These are phyloP conservation scores for Solanum dulcamara DNA, from an alignment of 257 asterid species.

Conservation along the genomic window DNA sequence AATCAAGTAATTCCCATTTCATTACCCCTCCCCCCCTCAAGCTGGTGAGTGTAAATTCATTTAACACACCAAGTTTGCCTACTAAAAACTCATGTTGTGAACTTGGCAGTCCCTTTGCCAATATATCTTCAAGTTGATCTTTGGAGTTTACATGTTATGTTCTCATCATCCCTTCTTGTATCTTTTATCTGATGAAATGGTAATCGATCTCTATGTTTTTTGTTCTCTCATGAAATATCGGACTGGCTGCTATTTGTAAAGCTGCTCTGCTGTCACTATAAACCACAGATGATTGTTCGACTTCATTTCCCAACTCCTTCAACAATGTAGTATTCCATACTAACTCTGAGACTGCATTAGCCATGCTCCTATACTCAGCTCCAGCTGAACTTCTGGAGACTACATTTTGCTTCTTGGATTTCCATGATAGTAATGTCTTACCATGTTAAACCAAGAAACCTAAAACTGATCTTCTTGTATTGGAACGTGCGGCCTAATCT, in stretches of 20 bases:
- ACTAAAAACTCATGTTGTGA: neutral
- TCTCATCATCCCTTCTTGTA: neutral
- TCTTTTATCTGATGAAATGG: neutral
- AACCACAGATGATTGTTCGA: neutral
- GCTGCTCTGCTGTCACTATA: neutral
- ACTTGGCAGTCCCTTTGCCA: neutral
- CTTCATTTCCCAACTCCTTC: neutral
- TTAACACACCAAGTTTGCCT: neutral
- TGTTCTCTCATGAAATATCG: neutral
- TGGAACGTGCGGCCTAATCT: neutral
- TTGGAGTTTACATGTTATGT: neutral
- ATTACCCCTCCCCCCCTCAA: neutral
- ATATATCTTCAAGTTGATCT: neutral
- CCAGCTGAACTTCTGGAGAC: neutral
- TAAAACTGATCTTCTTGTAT: neutral
- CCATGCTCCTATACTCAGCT: neutral
- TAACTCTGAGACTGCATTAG: neutral
- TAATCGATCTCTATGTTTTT: neutral
- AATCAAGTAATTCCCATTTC: neutral
- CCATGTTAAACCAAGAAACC: neutral
- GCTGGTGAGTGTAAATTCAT: neutral
- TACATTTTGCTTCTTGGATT: neutral
- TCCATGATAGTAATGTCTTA: neutral
- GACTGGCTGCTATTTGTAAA: too few relatives aligned
- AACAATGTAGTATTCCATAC: neutral